Base-by-base conservation (phyloP, 768 basidiomycete genomes). In the Pluteus cervinus region DNA sequence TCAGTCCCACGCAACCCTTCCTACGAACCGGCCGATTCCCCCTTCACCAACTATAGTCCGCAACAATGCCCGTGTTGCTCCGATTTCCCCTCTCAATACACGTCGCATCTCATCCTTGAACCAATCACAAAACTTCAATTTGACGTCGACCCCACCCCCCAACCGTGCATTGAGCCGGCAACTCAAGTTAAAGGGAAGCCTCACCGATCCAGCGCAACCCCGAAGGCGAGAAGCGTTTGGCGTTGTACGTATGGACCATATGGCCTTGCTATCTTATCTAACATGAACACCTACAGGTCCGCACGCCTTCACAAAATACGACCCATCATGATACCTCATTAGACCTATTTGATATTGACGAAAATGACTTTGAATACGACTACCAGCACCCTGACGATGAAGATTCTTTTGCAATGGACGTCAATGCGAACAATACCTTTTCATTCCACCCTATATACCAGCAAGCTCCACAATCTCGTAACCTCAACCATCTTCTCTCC, bases 321-420 rank as follows among this genome's bases (percentile, higher is more conserved):
- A 47, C 46, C 25, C 26, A 25, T 8, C 43, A 48, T 32, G 71
- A 69, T 48, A 61, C 69, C 51, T 62, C 66, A 49, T 47, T 69
- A 28, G 74, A 83, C 24, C 62, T 85, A 40, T 86, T 82, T 52
- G 79, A 86, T 50, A 85, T 86, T 44, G 76, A 83, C 48, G 84
- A 86, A 55, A 77, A 79, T 50, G 75, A 77, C 40, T 73, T 73
- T 48, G 76, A 78, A 51, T 62, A 65, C 39, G 67, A 69, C 33
- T 55, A 60, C 30, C 49, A 54, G 21, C 60, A 62, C 39, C 49
- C 54, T 17, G 53, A 63, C 23, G 50, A 59, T 14, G 57, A 64
- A 31, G 57, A 66, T 37, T 64, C 58, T 37, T 62, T 62, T 54
- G 60, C 63, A 51, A 52, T 60, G 23, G 53, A 57, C 43, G 45